These are phyloP conservation scores for Neospora caninum DNA, from an alignment of 169 alveolate species.

Conservation along the genomic window DNA sequence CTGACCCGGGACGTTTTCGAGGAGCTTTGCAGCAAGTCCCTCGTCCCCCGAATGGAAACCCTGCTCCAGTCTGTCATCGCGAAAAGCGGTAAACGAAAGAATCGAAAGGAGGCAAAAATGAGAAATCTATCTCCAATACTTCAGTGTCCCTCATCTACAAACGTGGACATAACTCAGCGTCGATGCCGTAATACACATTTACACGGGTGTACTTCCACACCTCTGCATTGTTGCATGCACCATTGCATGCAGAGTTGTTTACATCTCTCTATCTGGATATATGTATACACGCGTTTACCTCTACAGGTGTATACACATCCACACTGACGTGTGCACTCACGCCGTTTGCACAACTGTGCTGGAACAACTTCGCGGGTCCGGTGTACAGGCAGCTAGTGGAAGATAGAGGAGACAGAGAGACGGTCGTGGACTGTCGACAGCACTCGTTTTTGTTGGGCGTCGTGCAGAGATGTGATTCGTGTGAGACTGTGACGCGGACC, in stretches of 20 bases:
- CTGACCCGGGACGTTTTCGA: conserved; percentile 88
- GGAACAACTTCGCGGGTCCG: neutral
- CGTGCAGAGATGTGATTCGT: neutral
- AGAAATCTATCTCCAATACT: too few species aligned
- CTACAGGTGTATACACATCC: neutral
- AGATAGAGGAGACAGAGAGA: neutral
- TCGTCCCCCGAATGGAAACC: conserved; percentile 36
- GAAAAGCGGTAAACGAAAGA: conserved; percentile 57
- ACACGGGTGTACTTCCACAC: too few species aligned
- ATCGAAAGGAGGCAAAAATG: too few species aligned
- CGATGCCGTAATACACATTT: too few species aligned
- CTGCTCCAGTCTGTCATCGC: conserved; percentile 44
- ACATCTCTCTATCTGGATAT: neutral
- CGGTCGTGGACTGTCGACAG: too few species aligned
- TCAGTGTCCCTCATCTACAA: neutral
- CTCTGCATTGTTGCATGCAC: too few species aligned
- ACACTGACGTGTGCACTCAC: too few species aligned
- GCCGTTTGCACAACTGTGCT: too few species aligned
- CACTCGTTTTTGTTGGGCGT: neutral
- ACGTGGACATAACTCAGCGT: neutral
- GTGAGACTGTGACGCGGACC: too few species aligned
- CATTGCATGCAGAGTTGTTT: too few species aligned
- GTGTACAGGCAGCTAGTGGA: neutral
- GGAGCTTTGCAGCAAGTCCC: conserved; percentile 33
- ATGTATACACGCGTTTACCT: neutral